Percentiles rank a stretch among this genome's conserved stretches.
phyloP scores from a whole-genome alignment of 176 grass and related monocot genomes.

The Triticum urartu region DNA sequence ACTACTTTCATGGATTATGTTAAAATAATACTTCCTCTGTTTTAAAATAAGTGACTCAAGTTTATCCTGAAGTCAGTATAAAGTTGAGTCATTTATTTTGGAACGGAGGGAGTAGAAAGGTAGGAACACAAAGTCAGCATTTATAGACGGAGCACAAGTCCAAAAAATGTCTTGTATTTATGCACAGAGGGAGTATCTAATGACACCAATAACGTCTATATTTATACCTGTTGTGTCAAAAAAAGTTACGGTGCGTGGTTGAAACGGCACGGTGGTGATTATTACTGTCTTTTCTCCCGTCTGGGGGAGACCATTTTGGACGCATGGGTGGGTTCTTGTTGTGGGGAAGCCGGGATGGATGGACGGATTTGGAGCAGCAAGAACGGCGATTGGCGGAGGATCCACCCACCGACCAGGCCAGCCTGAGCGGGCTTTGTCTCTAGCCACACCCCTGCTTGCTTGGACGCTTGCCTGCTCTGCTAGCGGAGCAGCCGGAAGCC shows the following conservation, averaged over 20 bases:
- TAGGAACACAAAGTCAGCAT: too few species aligned
- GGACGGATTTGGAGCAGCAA: neutral
- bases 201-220: too few species aligned
- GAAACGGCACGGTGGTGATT: neutral
- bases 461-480: neutral
- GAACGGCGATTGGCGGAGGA: neutral
- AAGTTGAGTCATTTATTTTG: too few species aligned
- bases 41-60: too few species aligned
- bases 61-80: too few species aligned
- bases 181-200: too few species aligned
- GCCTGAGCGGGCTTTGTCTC: conserved; percentile 21
- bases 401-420: conserved; percentile 18
- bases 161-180: too few species aligned
- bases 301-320: neutral
- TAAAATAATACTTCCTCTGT: too few species aligned
- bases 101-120: too few species aligned
- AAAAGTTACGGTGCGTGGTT: neutral
- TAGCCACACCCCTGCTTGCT: neutral
- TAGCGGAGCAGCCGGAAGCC: neutral
- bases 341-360: neutral
- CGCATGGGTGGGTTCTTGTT: neutral
- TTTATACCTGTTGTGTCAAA: too few species aligned
- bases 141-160: too few species aligned
- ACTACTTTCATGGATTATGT: too few species aligned
- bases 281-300: neutral